These are phyloP conservation scores for Lagenidium giganteum DNA, from an alignment of 352 stramenopile species.

Conservation along the genomic window DNA sequence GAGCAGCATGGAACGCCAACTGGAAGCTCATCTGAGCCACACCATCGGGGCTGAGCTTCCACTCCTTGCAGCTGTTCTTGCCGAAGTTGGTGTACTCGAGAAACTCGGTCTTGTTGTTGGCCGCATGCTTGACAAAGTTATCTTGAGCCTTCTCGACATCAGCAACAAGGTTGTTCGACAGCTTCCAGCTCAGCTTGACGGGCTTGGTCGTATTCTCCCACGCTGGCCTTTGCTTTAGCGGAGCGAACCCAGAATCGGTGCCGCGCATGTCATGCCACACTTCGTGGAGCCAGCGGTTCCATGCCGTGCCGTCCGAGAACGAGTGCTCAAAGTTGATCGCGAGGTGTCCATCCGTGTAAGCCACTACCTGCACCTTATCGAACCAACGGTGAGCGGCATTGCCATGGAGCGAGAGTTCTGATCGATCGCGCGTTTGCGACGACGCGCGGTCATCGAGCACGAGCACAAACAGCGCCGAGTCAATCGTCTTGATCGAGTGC, in stretches of 20 bases:
- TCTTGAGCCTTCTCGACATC: constrained; percentile 51
- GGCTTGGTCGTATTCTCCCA: constrained; percentile 30
- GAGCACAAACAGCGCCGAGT: constrained; percentile 83
- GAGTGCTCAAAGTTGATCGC: constrained; percentile 91
- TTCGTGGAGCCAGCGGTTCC: constrained; percentile 89
- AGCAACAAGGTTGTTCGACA: constrained; percentile 61
- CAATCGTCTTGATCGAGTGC: constrained; percentile 60
- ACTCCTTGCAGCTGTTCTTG: constrained; percentile 86
- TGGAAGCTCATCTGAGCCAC: constrained; percentile 88
- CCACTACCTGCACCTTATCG: constrained; percentile 88
- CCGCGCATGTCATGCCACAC: constrained; percentile 81
- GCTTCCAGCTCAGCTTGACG: constrained; percentile 50
- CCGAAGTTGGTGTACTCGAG: constrained; percentile 78
- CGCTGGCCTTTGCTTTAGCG: constrained; percentile 45
- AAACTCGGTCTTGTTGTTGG: constrained; percentile 60
- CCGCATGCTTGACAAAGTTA: constrained; percentile 49
- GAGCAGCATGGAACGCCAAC: constrained; percentile 73
- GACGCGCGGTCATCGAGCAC: constrained; percentile 67
- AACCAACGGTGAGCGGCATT: constrained; percentile 81
- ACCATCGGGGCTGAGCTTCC: constrained; percentile 84
- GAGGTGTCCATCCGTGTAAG: constrained; percentile 65
- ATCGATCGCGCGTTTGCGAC: constrained; percentile 48
- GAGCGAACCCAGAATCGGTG: constrained; percentile 49
- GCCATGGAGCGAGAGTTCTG: constrained; percentile 74
- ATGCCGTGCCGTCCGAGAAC: constrained; percentile 87